phyloP scores from a whole-genome alignment of 495 filamentous ascomycete genomes.

The Penicillium cosmopolitanum region DNA sequence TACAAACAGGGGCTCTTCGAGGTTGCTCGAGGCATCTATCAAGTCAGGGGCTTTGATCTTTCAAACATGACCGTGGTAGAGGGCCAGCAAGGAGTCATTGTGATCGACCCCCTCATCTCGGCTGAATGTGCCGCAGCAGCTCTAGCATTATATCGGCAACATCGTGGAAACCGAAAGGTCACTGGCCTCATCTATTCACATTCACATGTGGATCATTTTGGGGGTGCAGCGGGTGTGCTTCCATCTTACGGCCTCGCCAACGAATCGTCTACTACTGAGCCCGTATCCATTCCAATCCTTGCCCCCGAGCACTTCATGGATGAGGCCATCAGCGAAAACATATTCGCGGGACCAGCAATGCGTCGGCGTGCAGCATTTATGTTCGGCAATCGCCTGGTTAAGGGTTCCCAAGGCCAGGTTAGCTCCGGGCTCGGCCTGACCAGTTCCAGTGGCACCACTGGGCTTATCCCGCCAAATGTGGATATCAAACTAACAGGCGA shows the following conservation, averaged over 20 bases:
- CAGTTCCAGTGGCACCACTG: neutral
- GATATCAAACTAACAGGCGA: slow-evolving; percentile 18
- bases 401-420: slow-evolving; percentile 2
- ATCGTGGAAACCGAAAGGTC: neutral
- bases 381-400: slow-evolving; percentile 21
- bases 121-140: slow-evolving; percentile 17
- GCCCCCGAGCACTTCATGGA: slow-evolving; percentile 30
- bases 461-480: slow-evolving; percentile 24
- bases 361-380: slow-evolving; percentile 23
- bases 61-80: slow-evolving; percentile 29
- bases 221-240: slow-evolving; percentile 14
- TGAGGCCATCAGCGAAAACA: slow-evolving; percentile 26
- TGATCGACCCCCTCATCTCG: slow-evolving; percentile 27
- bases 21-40: neutral
- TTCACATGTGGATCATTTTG: slow-evolving; percentile 30
- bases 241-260: neutral
- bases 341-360: slow-evolving; percentile 27
- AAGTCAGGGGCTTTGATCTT: slow-evolving; percentile 16
- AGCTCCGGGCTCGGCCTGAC: slow-evolving; percentile 20
- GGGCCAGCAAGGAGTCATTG: slow-evolving; percentile 17
- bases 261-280: slow-evolving; percentile 4
- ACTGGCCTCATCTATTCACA: slow-evolving; percentile 28
- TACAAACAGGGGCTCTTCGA: neutral
- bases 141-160: neutral
- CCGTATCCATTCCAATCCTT: slow-evolving; percentile 16